Evolutionary conservation across 768 basidiomycete species (phyloP), one percentile per base, ranked within the genome.

Genomic region (Trichaptum fuscoviolaceum): DNA sequence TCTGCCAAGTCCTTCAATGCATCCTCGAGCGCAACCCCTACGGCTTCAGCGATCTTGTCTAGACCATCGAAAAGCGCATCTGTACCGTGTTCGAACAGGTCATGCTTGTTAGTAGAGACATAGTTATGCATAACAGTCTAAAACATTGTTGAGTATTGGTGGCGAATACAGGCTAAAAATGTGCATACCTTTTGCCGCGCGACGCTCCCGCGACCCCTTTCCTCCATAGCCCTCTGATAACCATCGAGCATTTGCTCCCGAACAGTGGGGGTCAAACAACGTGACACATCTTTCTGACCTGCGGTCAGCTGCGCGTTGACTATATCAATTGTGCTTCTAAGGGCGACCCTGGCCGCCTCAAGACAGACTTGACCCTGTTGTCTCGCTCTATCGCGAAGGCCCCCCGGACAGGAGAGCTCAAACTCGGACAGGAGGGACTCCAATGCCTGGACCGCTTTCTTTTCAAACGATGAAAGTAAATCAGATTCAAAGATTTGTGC

Each of bases 201-300:
- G 5, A 88, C 85, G 66, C 84, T 84, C 10, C 87, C 87, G 20
- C 42, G 76, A 1, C 87, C 87, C 57, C 79, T 72, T 69, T 87
- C 84, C 63, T 80, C 75, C 82, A 85, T 83, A 0, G 87, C 86
- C 1, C 68, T 75, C 63, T 83, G 73, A 70, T 89, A 89, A 0
- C 84, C 85, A 7, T 82, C 80, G 10, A 76, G 26, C 12, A 88
- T 77, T 69, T 84, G 80, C 10, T 72, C 71, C 68, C 85, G 84
- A 15, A 88, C 81, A 70, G 86, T 83, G 18, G 86, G 86, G 12
- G 84, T 79, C 67, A 88, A 77, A 68, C 79, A 83, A 23, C 86
- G 78, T 0, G 86, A 87, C 7, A 85, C 76, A 64, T 87, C 85
- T 74, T 88, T 87, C 74, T 87, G 87, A 67, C 86, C 78, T 18